These are phyloP conservation scores for Eucalyptus pumila DNA, from an alignment of 345 rosid genomes.

Conservation along the genomic window DNA sequence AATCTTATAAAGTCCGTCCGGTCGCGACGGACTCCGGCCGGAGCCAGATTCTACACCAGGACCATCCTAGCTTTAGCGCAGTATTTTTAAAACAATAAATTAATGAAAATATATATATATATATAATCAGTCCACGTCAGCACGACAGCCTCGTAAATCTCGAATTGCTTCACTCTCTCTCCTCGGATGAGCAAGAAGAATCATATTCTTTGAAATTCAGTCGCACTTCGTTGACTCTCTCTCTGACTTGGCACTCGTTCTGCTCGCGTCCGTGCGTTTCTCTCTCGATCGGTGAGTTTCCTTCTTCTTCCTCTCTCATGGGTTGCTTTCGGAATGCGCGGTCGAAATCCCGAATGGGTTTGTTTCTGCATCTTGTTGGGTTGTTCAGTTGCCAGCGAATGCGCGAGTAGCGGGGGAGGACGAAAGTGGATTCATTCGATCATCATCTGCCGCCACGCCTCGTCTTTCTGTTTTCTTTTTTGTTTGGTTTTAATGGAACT, in stretches of 20 bases:
- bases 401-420: background rate
- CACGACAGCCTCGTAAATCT: background rate
- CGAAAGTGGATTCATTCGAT: background rate
- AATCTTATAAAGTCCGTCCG: background rate
- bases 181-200: background rate
- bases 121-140: background rate
- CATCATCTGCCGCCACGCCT: background rate
- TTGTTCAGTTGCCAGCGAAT: background rate
- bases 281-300: background rate
- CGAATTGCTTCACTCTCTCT: background rate
- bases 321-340: background rate
- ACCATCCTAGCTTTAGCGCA: background rate
- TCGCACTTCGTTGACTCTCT: background rate
- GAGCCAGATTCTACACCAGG: background rate
- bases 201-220: no score
- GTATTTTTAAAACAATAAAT: background rate
- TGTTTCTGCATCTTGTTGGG: background rate
- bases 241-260: background rate
- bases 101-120: no score
- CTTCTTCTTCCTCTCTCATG: background rate
- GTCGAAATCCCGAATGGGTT: background rate
- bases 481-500: background rate
- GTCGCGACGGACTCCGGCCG: background rate
- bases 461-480: background rate
- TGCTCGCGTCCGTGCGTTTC: background rate